These are phyloP conservation scores for Phenoliferia sp. DNA, from an alignment of 1,284 basidiomycete genomes.

Conservation along the genomic window DNA sequence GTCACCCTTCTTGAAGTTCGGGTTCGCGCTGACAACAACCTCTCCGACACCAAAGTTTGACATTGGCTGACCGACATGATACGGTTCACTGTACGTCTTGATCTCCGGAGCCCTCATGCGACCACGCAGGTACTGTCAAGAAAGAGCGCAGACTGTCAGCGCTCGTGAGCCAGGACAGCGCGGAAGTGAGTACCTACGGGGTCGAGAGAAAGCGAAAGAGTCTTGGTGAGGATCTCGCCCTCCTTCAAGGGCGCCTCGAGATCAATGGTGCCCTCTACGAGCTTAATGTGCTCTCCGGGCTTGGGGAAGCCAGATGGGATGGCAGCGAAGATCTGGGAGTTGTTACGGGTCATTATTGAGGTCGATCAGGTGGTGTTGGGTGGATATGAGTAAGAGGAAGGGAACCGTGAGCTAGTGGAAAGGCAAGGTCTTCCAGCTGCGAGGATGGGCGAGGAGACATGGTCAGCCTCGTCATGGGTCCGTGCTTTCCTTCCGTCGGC, in stretches of 20 bases:
- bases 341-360: constrained; percentile 25
- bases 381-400: not conserved
- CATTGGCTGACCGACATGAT: constrained; percentile 23
- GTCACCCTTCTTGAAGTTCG: constrained; percentile 19
- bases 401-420: too few species aligned
- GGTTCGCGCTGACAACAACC: constrained; percentile 23
- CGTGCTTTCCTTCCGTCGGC: too few species aligned
- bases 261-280: constrained; percentile 53
- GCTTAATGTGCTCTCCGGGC: constrained; percentile 48
- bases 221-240: constrained; percentile 54
- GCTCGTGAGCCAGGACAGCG: constrained; percentile 7
- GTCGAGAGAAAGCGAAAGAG: constrained; percentile 9
- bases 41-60: constrained; percentile 28
- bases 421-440: too few species aligned
- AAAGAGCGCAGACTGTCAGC: too few species aligned
- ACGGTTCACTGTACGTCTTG: constrained; percentile 30
- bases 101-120: constrained; percentile 21
- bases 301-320: constrained; percentile 49
- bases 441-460: too few species aligned
- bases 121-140: constrained; percentile 18
- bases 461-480: too few species aligned
- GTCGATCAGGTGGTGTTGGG: not conserved
- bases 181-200: too few species aligned
- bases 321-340: constrained; percentile 43
- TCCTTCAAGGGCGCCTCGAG: constrained; percentile 50